A percentile compares a stretch with the other conserved stretches of the same genome.
phyloP scores from a whole-genome alignment of 164 flowering plant species.

The Piper longum region DNA sequence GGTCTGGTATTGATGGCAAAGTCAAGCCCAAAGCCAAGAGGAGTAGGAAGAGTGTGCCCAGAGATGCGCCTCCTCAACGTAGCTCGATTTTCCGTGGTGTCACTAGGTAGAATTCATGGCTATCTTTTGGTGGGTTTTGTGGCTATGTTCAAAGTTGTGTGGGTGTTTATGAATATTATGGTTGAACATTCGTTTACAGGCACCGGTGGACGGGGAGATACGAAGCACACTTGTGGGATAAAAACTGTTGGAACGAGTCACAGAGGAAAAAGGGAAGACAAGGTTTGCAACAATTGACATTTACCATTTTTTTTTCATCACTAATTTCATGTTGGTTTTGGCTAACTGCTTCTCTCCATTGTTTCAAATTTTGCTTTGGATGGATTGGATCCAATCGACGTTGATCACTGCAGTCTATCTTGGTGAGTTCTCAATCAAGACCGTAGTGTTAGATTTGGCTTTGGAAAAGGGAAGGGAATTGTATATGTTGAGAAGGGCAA shows the following conservation, averaged over 20 bases:
- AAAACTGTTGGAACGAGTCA: constrained; percentile 80
- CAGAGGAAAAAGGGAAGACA: constrained; percentile 92
- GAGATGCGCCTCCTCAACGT: constrained; percentile 79
- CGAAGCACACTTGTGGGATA: constrained; percentile 98
- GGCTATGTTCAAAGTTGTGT: not conserved
- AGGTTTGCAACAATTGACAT: constrained; percentile 28
- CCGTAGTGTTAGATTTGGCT: not conserved
- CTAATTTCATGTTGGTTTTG: no score
- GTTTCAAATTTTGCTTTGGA: not conserved
- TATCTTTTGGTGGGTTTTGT: not conserved
- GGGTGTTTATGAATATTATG: not conserved
- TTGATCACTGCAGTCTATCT: constrained; percentile 51
- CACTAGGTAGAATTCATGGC: constrained; percentile 42
- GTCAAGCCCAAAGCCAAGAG: constrained; percentile 35
- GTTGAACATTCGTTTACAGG: constrained; percentile 21
- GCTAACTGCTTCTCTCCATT: not conserved
- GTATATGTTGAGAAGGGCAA: not conserved
- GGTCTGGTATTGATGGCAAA: constrained; percentile 1
- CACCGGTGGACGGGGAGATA: constrained; percentile 90
- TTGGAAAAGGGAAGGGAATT: not conserved
- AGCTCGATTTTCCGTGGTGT: constrained; percentile 85
- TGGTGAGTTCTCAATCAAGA: constrained; percentile 27
- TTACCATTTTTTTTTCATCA: not conserved
- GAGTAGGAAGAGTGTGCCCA: constrained; percentile 53
- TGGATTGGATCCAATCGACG: constrained; percentile 14